Conservation (phyloP, 2,329 filamentous ascomycete species). For the Dryadomyces quercus-mongolicae region DNA sequence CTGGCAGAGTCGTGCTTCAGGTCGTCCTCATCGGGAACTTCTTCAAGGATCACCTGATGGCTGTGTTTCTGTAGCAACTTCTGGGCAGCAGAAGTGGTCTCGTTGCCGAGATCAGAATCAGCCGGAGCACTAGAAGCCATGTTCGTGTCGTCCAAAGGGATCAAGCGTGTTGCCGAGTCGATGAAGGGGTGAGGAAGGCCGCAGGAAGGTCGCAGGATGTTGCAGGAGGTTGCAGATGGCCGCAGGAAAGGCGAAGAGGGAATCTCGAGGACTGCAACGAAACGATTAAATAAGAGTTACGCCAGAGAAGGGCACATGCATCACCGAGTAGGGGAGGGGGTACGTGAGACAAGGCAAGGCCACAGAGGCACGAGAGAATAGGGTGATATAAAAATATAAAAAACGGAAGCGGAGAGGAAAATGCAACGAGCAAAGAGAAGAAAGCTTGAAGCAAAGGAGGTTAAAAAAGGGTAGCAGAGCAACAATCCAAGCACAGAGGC, state of each 20-base stretch:
- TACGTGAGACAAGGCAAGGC: background rate
- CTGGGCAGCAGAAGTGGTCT: conserved; percentile 41
- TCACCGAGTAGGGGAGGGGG: background rate
- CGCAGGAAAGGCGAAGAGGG: background rate
- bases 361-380: background rate
- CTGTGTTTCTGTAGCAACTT: conserved; percentile 54
- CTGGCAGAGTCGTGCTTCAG: conserved; percentile 24
- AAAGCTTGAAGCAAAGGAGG: background rate
- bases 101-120: conserved; percentile 24
- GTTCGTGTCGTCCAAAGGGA: background rate
- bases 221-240: background rate
- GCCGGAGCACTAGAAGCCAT: conserved; percentile 16
- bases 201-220: background rate
- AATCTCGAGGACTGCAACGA: background rate
- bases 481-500: no score
- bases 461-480: background rate
- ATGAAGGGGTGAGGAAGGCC: background rate
- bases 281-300: background rate
- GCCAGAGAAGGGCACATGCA: background rate
- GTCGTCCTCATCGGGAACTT: conserved; percentile 69
- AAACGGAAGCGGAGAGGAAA: background rate
- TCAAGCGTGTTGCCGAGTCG: background rate
- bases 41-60: conserved; percentile 62
- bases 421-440: background rate
- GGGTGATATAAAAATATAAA: background rate